Base-by-base conservation (phyloP, 495 filamentous ascomycete species). In the Immersiella caudata region DNA sequence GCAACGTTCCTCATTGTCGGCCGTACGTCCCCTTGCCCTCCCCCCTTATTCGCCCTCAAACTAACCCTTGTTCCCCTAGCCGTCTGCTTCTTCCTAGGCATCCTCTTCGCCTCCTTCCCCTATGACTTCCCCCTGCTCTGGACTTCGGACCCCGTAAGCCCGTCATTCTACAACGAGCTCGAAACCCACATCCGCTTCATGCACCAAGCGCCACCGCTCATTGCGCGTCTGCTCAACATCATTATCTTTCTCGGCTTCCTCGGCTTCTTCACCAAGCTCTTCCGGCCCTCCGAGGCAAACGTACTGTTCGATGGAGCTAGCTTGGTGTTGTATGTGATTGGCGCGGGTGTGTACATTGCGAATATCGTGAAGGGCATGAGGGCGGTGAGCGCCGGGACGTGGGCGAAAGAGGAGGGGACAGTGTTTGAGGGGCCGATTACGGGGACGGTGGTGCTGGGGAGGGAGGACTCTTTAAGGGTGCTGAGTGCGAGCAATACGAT, bases 101-200 rank as follows among this genome's bases (percentile, higher is more conserved):
- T 98, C 76, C 90, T 99, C 80, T 99, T 98, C 89, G 92, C 93
- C 76, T 86, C 89, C 71, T 96, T 97, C 81, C 93, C 96, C 66
- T 98, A 97, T 85, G 95, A 99, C 87, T 97, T 94, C 84, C 92
- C 94, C 59, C 90, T 97, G 66, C 92, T 99, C 40, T 99, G 95
- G 95, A 90, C 91, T 35, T 85, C 87, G 6, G 81, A 82, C 56
- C 82, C 85, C 0, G 86, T 90, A 40, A 82, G 87, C 11, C 70
- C 80, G 18, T 76, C 83, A n/a, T 92, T 90, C 85, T 91, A 88
- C 76, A 85, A 89, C 77, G 86, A 90, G 74, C 84, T 97, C 35
- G 94, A 98, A 80, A 83, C 84, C 20, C 95, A 99, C 83, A 89
- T 98, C 24, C 86, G 85, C 54, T 91, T 96, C 79, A 80, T 99